These are phyloP conservation scores for Austroboletus novae-zelandiae DNA, from an alignment of 1,284 basidiomycete genomes.

Conservation along the genomic window DNA sequence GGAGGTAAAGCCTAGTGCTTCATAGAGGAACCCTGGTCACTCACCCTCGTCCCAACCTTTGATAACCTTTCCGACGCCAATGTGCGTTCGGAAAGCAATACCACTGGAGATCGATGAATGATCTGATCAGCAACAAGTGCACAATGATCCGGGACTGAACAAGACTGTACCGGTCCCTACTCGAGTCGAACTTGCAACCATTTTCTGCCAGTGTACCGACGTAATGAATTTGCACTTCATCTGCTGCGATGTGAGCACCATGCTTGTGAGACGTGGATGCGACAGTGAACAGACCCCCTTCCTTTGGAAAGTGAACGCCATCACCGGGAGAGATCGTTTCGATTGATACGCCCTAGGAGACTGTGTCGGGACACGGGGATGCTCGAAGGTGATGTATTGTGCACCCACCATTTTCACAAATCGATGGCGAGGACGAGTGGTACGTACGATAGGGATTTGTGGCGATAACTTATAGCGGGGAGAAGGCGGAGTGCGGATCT, in stretches of 20 bases:
- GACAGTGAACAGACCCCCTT: conserved; percentile 40
- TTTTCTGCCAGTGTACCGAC: conserved; percentile 58
- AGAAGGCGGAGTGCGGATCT: conserved; percentile 65
- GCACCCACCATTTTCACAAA: conserved; percentile 31
- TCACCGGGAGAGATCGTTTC: conserved; percentile 44
- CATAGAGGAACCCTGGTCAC: conserved; percentile 18
- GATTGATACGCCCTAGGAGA: conserved; percentile 35
- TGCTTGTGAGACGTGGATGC: conserved; percentile 5
- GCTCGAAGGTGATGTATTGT: neutral
- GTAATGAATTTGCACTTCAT: conserved; percentile 68
- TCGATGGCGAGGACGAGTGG: conserved; percentile 36
- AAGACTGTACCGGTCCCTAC: conserved; percentile 57
- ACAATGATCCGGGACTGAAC: neutral
- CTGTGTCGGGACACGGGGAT: neutral
- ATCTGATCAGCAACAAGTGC: conserved; percentile 6
- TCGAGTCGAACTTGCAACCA: conserved; percentile 70
- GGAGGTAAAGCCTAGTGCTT: conserved; percentile 7
- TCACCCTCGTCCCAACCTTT: conserved; percentile 90
- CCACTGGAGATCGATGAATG: conserved; percentile 38
- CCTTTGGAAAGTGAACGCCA: conserved; percentile 43
- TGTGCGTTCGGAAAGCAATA: conserved; percentile 67
- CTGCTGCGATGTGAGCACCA: conserved; percentile 31
- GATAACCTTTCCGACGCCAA: conserved; percentile 82
- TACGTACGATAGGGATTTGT: conserved; percentile 35
- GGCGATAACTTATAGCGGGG: conserved; percentile 48